Percentiles rank a stretch among this genome's conserved stretches.
Evolutionary conservation across 768 basidiomycete genomes (phyloP).

Genomic region (Amanita pallidorosea): DNA sequence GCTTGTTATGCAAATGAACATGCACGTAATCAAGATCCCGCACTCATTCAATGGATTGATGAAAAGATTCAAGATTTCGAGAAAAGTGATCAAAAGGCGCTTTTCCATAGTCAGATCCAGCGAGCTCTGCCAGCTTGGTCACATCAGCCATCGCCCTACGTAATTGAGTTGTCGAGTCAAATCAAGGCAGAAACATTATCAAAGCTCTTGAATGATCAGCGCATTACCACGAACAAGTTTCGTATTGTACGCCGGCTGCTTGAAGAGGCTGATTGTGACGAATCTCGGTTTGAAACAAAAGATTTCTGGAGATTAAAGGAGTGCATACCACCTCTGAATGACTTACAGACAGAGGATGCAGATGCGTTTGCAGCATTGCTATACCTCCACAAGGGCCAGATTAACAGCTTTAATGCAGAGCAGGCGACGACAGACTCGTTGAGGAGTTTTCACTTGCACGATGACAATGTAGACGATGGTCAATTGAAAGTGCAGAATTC

Average conservation of each 20-base stretch:
- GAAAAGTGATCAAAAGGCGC: constrained; percentile 10
- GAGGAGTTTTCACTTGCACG: constrained; percentile 25
- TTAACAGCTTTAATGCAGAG: constrained; percentile 51
- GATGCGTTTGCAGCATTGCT: constrained; percentile 65
- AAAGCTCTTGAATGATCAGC: constrained; percentile 42
- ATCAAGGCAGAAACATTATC: constrained; percentile 39
- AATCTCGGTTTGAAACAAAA: constrained; percentile 36
- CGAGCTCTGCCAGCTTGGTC: constrained; percentile 73
- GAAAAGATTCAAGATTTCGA: constrained; percentile 31
- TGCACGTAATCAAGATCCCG: constrained; percentile 20
- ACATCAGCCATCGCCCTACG: constrained; percentile 36
- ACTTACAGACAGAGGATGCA: constrained; percentile 57
- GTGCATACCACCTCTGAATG: constrained; percentile 45
- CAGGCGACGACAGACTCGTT: constrained; percentile 31
- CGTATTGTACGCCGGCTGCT: constrained; percentile 58
- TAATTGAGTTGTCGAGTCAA: constrained; percentile 34
- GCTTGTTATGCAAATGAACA: constrained; percentile 51
- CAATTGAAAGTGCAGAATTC: constrained; percentile 27
- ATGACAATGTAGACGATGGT: constrained; percentile 8
- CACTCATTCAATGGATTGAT: constrained; percentile 48
- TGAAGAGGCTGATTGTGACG: constrained; percentile 33
- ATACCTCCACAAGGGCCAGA: constrained; percentile 42
- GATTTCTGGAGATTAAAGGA: constrained; percentile 85
- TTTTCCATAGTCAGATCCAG: constrained; percentile 23
- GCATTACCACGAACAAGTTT: constrained; percentile 68